Evolutionary conservation across 768 basidiomycete genomes (phyloP).

Genomic region (Hericium coralloides): DNA sequence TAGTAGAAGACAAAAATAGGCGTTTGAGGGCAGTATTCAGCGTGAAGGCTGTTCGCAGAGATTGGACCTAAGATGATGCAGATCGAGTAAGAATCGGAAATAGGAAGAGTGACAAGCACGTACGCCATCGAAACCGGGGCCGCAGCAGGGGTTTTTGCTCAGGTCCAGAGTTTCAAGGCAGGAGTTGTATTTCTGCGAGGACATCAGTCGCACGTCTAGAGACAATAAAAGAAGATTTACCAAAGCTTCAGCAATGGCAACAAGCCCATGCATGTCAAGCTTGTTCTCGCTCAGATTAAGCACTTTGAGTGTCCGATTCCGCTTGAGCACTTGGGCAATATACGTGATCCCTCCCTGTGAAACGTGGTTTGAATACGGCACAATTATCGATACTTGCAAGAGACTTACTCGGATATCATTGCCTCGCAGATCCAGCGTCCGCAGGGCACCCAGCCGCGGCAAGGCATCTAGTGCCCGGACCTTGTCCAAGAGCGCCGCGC

Average conservation of each 20-base stretch:
- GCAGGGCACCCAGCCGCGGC: constrained; percentile 75
- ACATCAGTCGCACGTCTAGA: background rate
- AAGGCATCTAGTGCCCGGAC: constrained; percentile 84
- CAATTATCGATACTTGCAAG: background rate
- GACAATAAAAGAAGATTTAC: constrained; percentile 34
- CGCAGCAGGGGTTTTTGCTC: constrained; percentile 88
- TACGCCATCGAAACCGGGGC: constrained; percentile 86
- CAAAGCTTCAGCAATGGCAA: constrained; percentile 79
- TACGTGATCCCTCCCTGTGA: constrained; percentile 70
- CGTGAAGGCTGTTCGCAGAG: constrained; percentile 87
- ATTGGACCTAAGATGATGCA: constrained; percentile 52
- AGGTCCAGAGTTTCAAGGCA: constrained; percentile 91
- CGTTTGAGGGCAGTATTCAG: constrained; percentile 88
- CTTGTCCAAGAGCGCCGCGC: constrained; percentile 76
- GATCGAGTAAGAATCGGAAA: background rate
- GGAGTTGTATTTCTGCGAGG: constrained; percentile 84
- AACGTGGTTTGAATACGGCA: background rate
- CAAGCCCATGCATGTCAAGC: constrained; percentile 74
- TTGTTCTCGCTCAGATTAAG: constrained; percentile 93
- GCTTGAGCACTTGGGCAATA: constrained; percentile 90
- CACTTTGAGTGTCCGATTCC: constrained; percentile 91
- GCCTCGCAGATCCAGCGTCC: constrained; percentile 84
- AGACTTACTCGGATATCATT: constrained; percentile 82
- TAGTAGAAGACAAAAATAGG: constrained; percentile 81
- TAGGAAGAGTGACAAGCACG: constrained; percentile 16